Conservation (phyloP, 1,284 basidiomycete genomes). For the Ceratobasidium sp. region DNA sequence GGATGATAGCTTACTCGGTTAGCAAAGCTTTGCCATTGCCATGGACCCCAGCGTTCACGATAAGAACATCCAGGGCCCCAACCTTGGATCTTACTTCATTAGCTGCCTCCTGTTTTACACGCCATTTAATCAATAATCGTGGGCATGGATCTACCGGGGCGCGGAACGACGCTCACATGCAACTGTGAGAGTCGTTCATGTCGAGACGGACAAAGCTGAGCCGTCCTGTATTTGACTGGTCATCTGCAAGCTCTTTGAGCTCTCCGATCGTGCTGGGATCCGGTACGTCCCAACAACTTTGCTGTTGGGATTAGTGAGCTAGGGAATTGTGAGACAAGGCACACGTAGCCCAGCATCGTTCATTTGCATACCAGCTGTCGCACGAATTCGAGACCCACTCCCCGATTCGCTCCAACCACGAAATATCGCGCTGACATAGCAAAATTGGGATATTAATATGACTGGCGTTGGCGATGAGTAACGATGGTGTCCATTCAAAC, state of each 20-base stretch:
- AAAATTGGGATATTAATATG: too few species aligned
- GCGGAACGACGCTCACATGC: not conserved
- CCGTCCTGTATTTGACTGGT: not conserved
- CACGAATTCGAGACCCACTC: slow-evolving; percentile 20
- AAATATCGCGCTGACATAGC: too few species aligned
- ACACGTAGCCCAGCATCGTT: not conserved
- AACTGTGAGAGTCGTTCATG: slow-evolving; percentile 17
- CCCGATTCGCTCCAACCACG: slow-evolving; percentile 28
- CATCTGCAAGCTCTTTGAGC: slow-evolving; percentile 44
- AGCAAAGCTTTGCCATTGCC: not conserved
- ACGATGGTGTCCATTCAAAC: too few species aligned
- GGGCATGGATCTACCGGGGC: not conserved
- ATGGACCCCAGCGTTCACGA: slow-evolving; percentile 24
- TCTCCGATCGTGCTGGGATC: not conserved
- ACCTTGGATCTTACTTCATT: slow-evolving; percentile 10
- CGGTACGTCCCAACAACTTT: slow-evolving; percentile 17
- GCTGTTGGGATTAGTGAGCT: slow-evolving; percentile 1
- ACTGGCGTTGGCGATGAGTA: too few species aligned
- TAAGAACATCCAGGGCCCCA: not conserved
- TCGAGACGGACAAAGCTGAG: slow-evolving; percentile 2
- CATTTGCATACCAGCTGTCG: not conserved
- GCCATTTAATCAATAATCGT: not conserved
- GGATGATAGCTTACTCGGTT: not conserved
- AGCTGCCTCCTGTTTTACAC: slow-evolving; percentile 8
- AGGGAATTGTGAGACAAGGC: not conserved